A percentile compares a stretch with the other conserved stretches of the same genome.
Conservation (phyloP, 495 filamentous ascomycete species). For the Penicillium tannophilum region DNA sequence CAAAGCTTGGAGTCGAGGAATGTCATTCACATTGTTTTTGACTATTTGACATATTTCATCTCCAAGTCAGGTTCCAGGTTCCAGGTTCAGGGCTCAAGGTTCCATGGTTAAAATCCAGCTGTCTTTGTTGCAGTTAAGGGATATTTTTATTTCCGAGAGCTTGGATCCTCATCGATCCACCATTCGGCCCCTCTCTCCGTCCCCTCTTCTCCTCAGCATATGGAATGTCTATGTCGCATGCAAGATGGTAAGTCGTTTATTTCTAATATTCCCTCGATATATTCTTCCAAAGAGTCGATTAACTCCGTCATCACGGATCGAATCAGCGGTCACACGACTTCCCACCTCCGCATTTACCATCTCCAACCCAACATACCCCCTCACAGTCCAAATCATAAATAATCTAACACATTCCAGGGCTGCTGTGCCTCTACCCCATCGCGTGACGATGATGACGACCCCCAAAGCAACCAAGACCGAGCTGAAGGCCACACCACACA, state of each 20-base stretch:
- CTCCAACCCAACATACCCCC: slow-evolving; percentile 1
- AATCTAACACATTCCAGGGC: slow-evolving; percentile 28
- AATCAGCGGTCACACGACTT: slow-evolving; percentile 3
- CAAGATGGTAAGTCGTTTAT: slow-evolving; percentile 35
- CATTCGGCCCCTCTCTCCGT: slow-evolving; percentile 9
- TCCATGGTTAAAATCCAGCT: not conserved
- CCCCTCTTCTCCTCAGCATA: slow-evolving; percentile 20
- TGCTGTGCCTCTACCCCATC: slow-evolving; percentile 43
- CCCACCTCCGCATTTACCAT: not conserved
- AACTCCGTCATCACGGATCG: not conserved
- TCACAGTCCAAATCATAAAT: not conserved
- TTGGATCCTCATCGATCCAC: slow-evolving; percentile 3
- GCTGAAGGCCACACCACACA: slow-evolving; percentile 10
- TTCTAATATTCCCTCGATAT: not conserved
- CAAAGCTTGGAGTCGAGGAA: slow-evolving; percentile 7
- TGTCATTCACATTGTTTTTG: slow-evolving; percentile 1
- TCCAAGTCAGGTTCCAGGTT: not conserved
- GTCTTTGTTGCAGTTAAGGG: not conserved
- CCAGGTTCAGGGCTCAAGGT: not conserved
- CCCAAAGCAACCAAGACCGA: slow-evolving; percentile 22
- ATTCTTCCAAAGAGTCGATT: not conserved
- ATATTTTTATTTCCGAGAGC: not conserved
- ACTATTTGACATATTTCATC: not conserved
- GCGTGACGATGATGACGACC: slow-evolving; percentile 33
- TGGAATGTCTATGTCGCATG: slow-evolving; percentile 20